Base-by-base conservation (phyloP, 1,284 basidiomycete species). In the Malassezia yamatoensis region DNA sequence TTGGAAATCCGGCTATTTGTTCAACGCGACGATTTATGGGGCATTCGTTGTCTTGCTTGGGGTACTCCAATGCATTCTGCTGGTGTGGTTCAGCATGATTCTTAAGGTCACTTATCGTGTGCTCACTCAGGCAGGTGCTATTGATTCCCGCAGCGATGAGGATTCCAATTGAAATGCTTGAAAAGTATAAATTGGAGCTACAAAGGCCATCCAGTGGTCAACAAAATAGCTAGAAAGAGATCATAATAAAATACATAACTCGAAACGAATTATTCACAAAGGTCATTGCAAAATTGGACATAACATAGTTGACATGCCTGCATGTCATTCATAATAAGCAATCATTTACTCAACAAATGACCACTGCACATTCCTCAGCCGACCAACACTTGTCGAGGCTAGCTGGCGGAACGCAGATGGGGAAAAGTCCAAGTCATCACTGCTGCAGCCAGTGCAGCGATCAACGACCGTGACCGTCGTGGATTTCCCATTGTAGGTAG, bases 11-110 rank as follows among this genome's bases (percentile, higher is more conserved):
- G 51, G 56, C 2, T 33, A 53, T 34, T 42, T 37, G 3, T 20
- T 62, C 29, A 62, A 51, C 13, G 35, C 32, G 8, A 46, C 49
- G 0, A 38, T 54, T 7, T 65, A 61, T 34, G 16, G 41, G 1
- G 20, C 43, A 11, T 61, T 74, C 33, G 53, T 65, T 0, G 60
- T 40, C 0, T 49, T 72, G 20, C 64, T 74, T 1, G 47, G 46
- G 7, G 54, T 56, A 5, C 51, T 74, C 37, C 75, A 89, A 82
- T 68, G 83, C 33, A 74, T 96, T 35, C 84, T 90, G 72, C 77
- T 83, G 15, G 75, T 87, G 41, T 96, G 90, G 91, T 89, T 89
- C 76, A 79, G 79, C 65, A 85, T 86, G 83, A 89, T 91, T 59
- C 82, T 83, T 64, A 81, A 83, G 29, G 82, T 96, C 13, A 87